A percentile compares a stretch with the other conserved stretches of the same genome.
Evolutionary conservation across 768 basidiomycete genomes (phyloP).

Genomic region (Tylopilus subfusipes): DNA sequence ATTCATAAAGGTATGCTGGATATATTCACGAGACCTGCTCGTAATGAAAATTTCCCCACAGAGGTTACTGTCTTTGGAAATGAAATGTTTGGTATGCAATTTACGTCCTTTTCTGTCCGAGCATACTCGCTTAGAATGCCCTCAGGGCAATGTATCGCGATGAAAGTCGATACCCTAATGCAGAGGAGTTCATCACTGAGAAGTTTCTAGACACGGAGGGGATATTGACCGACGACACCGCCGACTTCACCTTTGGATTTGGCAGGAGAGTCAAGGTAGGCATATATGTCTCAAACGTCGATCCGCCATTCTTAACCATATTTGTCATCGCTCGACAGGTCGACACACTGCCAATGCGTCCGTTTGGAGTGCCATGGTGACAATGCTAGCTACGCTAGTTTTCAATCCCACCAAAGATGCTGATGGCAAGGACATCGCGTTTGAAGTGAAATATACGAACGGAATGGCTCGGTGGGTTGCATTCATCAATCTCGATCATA

Average conservation of each 20-base stretch:
- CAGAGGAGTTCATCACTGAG: constrained; percentile 14
- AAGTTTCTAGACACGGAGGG: constrained; percentile 9
- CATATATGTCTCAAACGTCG: neutral
- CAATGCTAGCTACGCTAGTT: constrained; percentile 21
- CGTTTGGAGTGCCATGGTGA: constrained; percentile 11
- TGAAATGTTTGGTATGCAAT: constrained; percentile 13
- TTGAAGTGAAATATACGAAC: constrained; percentile 1
- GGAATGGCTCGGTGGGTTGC: constrained; percentile 9
- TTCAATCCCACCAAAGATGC: constrained; percentile 13
- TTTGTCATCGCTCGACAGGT: constrained; percentile 5
- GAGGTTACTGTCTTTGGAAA: constrained; percentile 13
- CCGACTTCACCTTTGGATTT: constrained; percentile 17
- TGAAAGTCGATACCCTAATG: constrained; percentile 16
- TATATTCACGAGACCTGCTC: neutral
- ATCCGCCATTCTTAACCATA: neutral
- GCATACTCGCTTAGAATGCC: neutral
- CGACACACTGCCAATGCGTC: constrained; percentile 6
- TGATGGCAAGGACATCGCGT: constrained; percentile 2
- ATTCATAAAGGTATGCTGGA: constrained; percentile 44
- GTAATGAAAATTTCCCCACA: neutral
- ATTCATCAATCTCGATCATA: neutral
- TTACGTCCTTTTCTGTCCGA: neutral
- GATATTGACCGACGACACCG: constrained; percentile 7
- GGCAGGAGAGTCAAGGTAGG: constrained; percentile 18
- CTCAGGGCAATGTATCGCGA: constrained; percentile 22